These are phyloP conservation scores for Lupinus albus DNA, from an alignment of 306 rosid species.

Conservation along the genomic window DNA sequence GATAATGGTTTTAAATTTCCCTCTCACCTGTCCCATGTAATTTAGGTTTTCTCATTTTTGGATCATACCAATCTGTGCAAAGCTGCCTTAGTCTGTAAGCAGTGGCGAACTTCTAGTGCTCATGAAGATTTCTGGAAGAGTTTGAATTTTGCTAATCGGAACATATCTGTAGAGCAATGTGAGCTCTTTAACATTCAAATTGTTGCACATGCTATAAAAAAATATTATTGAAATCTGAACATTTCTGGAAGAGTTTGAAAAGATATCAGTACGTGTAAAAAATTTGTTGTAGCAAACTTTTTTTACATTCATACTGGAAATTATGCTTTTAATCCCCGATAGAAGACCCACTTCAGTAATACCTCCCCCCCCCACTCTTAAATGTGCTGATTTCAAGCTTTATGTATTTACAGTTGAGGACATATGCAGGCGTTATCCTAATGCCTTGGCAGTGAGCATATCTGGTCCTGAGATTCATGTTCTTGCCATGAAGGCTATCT, in stretches of 20 bases:
- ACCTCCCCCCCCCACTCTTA: background rate
- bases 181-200: constrained; percentile 40
- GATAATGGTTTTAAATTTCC: background rate
- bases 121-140: constrained; percentile 91
- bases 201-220: background rate
- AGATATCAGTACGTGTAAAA: too few species aligned
- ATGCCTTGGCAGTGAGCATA: constrained; percentile 65
- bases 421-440: constrained; percentile 81
- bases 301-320: constrained; percentile 13
- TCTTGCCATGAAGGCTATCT: constrained; percentile 68
- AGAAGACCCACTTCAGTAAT: constrained; percentile 13
- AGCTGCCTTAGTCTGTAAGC: constrained; percentile 83
- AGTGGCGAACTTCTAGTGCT: constrained; percentile 85
- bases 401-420: constrained; percentile 61
- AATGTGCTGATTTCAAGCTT: constrained; percentile 29
- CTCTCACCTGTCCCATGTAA: constrained; percentile 13
- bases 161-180: constrained; percentile 78
- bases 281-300: background rate
- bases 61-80: constrained; percentile 77
- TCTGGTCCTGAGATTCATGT: constrained; percentile 57
- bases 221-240: too few species aligned
- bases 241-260: too few species aligned
- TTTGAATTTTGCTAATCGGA: constrained; percentile 73
- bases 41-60: constrained; percentile 87
- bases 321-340: background rate